Conservation (phyloP, 1,139 yeast genomes). For the Debaryomycetaceae sp. region DNA sequence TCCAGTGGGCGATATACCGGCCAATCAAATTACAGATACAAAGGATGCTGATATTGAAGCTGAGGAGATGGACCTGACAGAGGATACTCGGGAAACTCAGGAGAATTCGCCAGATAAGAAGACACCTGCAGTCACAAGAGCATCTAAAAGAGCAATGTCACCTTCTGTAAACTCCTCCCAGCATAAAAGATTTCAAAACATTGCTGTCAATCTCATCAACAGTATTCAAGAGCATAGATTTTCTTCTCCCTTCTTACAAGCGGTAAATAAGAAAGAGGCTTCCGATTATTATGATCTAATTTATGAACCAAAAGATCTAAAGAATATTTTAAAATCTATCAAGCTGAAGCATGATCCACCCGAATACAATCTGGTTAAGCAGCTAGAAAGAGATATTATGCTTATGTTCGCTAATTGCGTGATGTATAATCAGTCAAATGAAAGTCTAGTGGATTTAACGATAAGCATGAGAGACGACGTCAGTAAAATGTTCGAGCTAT, state of each 20-base stretch:
- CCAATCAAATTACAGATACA: conserved; percentile 5
- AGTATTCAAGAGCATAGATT: conserved; percentile 69
- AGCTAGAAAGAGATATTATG: conserved; percentile 66
- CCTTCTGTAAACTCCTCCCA: conserved; percentile 23
- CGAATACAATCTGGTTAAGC: conserved; percentile 51
- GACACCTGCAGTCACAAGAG: background rate
- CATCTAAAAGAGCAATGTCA: conserved; percentile 21
- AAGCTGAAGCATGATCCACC: conserved; percentile 42
- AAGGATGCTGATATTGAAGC: conserved; percentile 8
- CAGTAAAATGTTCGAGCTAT: conserved; percentile 46
- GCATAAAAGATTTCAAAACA: conserved; percentile 49
- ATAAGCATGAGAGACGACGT: conserved; percentile 65
- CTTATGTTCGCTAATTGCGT: conserved; percentile 81
- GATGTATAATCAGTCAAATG: conserved; percentile 71
- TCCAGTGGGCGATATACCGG: conserved; percentile 7
- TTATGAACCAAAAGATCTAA: conserved; percentile 64
- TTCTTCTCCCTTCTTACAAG: conserved; percentile 70
- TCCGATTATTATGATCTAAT: conserved; percentile 65
- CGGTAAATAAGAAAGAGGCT: conserved; percentile 66
- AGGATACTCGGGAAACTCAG: conserved; percentile 6
- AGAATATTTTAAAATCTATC: conserved; percentile 54
- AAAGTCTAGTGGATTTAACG: conserved; percentile 61
- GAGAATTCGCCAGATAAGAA: conserved; percentile 3
- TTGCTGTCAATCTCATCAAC: conserved; percentile 56
- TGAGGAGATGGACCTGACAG: conserved; percentile 6